Percentiles rank a stretch among this genome's conserved stretches.
Evolutionary conservation across 2,329 filamentous ascomycete genomes (phyloP).

Genomic region (Fusarium caatingaense): DNA sequence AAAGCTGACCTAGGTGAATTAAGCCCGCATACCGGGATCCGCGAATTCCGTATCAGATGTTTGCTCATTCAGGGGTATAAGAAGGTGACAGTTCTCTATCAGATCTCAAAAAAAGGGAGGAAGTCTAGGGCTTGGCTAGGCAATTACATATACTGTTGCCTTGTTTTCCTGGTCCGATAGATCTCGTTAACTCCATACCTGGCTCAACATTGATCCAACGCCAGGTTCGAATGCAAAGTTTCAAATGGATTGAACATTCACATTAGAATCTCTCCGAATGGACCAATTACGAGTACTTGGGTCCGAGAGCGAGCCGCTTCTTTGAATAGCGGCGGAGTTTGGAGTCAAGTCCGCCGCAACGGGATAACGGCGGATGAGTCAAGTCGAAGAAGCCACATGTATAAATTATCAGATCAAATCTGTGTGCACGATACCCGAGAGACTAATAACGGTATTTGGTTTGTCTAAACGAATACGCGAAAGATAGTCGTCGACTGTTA

Average conservation of each 20-base stretch:
- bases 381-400: neutral
- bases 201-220: conserved; percentile 1
- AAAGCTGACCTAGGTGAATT: conserved; percentile 1
- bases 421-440: neutral
- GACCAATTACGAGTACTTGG: conserved; percentile 23
- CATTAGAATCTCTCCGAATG: conserved; percentile 20
- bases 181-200: neutral
- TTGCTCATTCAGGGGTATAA: neutral
- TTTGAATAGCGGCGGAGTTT: conserved; percentile 33
- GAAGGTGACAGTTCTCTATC: neutral
- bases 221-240: conserved; percentile 9
- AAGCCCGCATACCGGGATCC: conserved; percentile 12
- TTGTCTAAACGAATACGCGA: neutral
- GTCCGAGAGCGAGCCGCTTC: conserved; percentile 23
- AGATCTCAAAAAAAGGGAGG: neutral
- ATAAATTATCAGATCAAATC: neutral
- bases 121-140: neutral
- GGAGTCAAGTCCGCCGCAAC: conserved; percentile 26
- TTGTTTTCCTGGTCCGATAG: neutral
- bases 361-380: conserved; percentile 10
- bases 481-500: neutral
- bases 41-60: conserved; percentile 9
- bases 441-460: neutral
- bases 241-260: conserved; percentile 9
- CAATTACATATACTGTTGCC: conserved; percentile 8